Conservation (phyloP, 2,329 filamentous ascomycete species). For the Fusarium sp. region DNA sequence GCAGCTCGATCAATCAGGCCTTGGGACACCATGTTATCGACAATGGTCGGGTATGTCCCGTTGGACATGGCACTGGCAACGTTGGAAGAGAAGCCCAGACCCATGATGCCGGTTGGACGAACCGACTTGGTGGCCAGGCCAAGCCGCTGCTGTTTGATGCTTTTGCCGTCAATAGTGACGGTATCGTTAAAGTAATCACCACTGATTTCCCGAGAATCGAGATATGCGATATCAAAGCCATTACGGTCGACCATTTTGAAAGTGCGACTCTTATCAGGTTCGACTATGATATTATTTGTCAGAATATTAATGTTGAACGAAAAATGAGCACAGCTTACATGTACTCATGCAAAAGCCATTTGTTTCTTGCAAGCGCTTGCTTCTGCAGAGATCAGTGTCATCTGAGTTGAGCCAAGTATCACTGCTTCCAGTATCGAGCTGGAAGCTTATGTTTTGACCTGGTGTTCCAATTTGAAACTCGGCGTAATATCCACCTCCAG, state of each 20-base stretch:
- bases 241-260: slow-evolving; percentile 58
- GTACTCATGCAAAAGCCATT: slow-evolving; percentile 52
- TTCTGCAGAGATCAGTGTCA: slow-evolving; percentile 71
- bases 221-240: slow-evolving; percentile 72
- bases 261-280: slow-evolving; percentile 62
- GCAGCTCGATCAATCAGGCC: slow-evolving; percentile 72
- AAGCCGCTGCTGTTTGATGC: slow-evolving; percentile 66
- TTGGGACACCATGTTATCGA: slow-evolving; percentile 73
- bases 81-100: slow-evolving; percentile 68
- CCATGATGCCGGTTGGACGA: slow-evolving; percentile 69
- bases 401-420: slow-evolving; percentile 73
- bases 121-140: slow-evolving; percentile 65
- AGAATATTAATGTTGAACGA: background rate
- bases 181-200: slow-evolving; percentile 72
- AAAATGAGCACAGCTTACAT: slow-evolving; percentile 56
- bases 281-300: slow-evolving; percentile 49
- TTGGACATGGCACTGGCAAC: slow-evolving; percentile 64
- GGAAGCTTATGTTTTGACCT: slow-evolving; percentile 65
- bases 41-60: slow-evolving; percentile 67
- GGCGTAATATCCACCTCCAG: slow-evolving; percentile 68
- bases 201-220: slow-evolving; percentile 66
- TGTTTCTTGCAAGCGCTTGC: slow-evolving; percentile 50
- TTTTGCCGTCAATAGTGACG: slow-evolving; percentile 63
- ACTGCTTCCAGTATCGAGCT: slow-evolving; percentile 73
- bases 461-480: slow-evolving; percentile 72